Base-by-base conservation (phyloP, 768 basidiomycete species). In the Lactarius hatsudake region DNA sequence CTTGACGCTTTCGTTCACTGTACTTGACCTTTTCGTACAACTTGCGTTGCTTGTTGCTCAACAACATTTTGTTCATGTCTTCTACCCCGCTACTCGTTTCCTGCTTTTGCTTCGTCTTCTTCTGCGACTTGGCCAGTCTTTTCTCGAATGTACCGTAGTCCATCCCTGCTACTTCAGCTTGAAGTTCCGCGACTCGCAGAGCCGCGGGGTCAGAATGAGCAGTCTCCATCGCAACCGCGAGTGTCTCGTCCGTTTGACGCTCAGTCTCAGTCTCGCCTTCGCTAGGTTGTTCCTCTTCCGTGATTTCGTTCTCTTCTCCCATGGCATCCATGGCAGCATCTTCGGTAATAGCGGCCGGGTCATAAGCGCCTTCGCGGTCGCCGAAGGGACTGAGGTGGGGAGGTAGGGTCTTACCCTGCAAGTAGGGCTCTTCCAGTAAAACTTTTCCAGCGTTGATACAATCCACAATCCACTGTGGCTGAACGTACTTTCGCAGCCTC, bases 401-500 rank as follows among this genome's bases (percentile, higher is more conserved):
- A 2, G 97, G 97, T 38, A 98, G 84, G 2, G 85, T 84, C 70
- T 86, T 85, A 3, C 95, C 97, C 73, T 94, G 95, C 28, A 81
- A 83, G 75, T 98, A 98, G 32, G 84, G 82, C 67, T 91, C 95
- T 72, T 95, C 92, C 0, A 93, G 83, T 34, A 98, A 82, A 66
- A 96, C 83, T 75, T 85, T 91, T 12, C 89, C 88, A 9, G 87
- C 84, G 75, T 99, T 99, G 75, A 97, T 87, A 76, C 92, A 97
- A 76, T 99, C 97, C 42, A 94, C 93, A 38, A 97, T 84, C 97
- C 97, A 98, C 77, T 98, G 96, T 13, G 97, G 97, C 77, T 98
- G 97, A 20, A 98, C 84, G 76, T 91, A 93, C 74, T 92, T 94
- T 73, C 94, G 84, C 75, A 86, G 85, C 54, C 82, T 78, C 43